Evolutionary conservation across 352 stramenopile genomes (phyloP).

Genomic region (Phytophthora citricola): DNA sequence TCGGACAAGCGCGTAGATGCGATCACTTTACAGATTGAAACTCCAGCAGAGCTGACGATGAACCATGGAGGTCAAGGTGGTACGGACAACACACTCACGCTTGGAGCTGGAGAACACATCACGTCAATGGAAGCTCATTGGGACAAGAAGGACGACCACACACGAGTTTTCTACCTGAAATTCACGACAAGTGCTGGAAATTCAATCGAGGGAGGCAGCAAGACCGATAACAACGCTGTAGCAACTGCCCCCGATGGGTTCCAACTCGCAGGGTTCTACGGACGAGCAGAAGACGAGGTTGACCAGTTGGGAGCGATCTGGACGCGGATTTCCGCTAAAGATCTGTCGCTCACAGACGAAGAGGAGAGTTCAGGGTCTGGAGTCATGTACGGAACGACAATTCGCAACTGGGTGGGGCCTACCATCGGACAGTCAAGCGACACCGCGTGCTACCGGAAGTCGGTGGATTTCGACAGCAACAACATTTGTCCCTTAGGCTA

Average conservation of each 20-base stretch:
- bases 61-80: constrained; percentile 24
- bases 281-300: constrained; percentile 32
- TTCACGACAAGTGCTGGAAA: constrained; percentile 31
- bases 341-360: constrained; percentile 18
- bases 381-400: constrained; percentile 21
- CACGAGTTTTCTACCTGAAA: constrained; percentile 31
- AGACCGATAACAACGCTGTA: constrained; percentile 23
- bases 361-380: constrained; percentile 8
- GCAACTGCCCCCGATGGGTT: constrained; percentile 25
- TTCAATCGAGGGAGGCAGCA: constrained; percentile 28
- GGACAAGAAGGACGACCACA: constrained; percentile 33
- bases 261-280: constrained; percentile 28
- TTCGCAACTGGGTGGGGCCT: constrained; percentile 33
- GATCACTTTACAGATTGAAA: constrained; percentile 20
- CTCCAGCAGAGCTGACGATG: constrained; percentile 24
- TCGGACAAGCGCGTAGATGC: constrained; percentile 27
- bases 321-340: constrained; percentile 28
- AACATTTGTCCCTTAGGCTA: constrained; percentile 37
- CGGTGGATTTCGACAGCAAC: constrained; percentile 29
- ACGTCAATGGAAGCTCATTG: constrained; percentile 35
- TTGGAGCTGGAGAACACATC: constrained; percentile 27
- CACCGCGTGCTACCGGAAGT: constrained; percentile 32
- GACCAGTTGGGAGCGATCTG: constrained; percentile 36
- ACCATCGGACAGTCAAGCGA: constrained; percentile 28
- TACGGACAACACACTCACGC: constrained; percentile 22